Evolutionary conservation across 1,284 basidiomycete species (phyloP).

Genomic region (Fomitopsis betulina): DNA sequence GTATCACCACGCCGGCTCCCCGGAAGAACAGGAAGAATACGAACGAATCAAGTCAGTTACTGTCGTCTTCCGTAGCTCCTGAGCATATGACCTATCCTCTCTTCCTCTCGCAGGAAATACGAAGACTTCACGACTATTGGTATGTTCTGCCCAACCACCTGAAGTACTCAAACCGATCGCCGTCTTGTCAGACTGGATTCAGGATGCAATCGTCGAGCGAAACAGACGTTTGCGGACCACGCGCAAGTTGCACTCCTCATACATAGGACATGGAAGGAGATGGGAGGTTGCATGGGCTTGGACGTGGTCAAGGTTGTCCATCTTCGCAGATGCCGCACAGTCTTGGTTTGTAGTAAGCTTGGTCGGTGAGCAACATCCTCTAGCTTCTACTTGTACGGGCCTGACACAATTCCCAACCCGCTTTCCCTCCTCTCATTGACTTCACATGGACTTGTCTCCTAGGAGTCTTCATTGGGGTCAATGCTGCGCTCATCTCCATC

Average conservation of each 20-base stretch:
- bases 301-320: constrained; percentile 62
- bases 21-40: constrained; percentile 20
- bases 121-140: constrained; percentile 85
- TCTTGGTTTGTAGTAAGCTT: constrained; percentile 78
- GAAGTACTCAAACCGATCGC: constrained; percentile 14
- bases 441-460: background rate
- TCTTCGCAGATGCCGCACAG: constrained; percentile 46
- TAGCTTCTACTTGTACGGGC: too few relatives aligned
- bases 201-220: constrained; percentile 87
- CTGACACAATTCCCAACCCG: too few relatives aligned
- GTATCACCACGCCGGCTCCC: constrained; percentile 11
- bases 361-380: constrained; percentile 59
- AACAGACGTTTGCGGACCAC: constrained; percentile 65
- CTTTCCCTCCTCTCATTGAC: too few relatives aligned
- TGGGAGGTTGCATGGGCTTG: constrained; percentile 49
- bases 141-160: constrained; percentile 18
- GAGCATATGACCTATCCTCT: background rate
- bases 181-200: constrained; percentile 80
- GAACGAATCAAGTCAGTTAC: constrained; percentile 27
- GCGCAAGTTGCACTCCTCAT: constrained; percentile 41
- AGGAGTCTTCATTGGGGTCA: constrained; percentile 91
- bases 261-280: constrained; percentile 49
- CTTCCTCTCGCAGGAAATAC: constrained; percentile 51
- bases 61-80: background rate
- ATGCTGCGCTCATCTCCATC: constrained; percentile 93